phyloP scores from a whole-genome alignment of 1,284 basidiomycete genomes.

The Ustilago crameri region DNA sequence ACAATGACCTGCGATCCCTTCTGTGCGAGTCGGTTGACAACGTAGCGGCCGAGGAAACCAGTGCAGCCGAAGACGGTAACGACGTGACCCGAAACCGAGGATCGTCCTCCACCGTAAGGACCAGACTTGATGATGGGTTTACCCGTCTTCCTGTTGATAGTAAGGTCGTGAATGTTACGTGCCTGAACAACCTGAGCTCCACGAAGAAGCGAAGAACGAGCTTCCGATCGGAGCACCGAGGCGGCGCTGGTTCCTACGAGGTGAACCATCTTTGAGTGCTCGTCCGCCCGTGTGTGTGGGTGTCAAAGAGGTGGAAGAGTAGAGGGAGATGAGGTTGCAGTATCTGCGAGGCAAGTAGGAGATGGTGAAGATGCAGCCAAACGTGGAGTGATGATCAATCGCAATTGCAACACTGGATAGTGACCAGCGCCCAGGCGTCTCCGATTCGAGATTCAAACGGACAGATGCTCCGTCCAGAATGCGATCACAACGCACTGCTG shows the following conservation, averaged over 20 bases:
- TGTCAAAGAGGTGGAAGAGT: background rate
- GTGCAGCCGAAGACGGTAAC: constrained; percentile 98
- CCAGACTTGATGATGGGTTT: constrained; percentile 63
- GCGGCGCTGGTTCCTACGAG: constrained; percentile 45
- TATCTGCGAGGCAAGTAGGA: background rate
- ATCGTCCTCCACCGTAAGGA: constrained; percentile 66
- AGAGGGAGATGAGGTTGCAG: constrained; percentile 1
- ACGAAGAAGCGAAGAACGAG: constrained; percentile 41
- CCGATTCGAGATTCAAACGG: constrained; percentile 6
- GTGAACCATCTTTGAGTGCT: constrained; percentile 35
- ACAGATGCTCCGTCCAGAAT: constrained; percentile 12
- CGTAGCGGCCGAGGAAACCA: constrained; percentile 92
- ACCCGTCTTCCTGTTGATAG: constrained; percentile 66
- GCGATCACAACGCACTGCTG: constrained; percentile 35
- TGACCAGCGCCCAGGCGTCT: background rate
- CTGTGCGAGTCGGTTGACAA: constrained; percentile 78
- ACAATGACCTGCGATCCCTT: constrained; percentile 92
- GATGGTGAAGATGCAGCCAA: constrained; percentile 9
- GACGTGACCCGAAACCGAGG: constrained; percentile 73
- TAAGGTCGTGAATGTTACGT: constrained; percentile 61
- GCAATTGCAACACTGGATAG: constrained; percentile 15
- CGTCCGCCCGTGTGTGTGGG: background rate
- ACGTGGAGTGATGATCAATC: constrained; percentile 33
- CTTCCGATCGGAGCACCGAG: constrained; percentile 41
- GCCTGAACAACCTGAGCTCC: constrained; percentile 40